Percentiles rank a stretch among this genome's conserved stretches.
Conservation (phyloP, 495 filamentous ascomycete genomes). For the Astrocystis sublimbata region DNA sequence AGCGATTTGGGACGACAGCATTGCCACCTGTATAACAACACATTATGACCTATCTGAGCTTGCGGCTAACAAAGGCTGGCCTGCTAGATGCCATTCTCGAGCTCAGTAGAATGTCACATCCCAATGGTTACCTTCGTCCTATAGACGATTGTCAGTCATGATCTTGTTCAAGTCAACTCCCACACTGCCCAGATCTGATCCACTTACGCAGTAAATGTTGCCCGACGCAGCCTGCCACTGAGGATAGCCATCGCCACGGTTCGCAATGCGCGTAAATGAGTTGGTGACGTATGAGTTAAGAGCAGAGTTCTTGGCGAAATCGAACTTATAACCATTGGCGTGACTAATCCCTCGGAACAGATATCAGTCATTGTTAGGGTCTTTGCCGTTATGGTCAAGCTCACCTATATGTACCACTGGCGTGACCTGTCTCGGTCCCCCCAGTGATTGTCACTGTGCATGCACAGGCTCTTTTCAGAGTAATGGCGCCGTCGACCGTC, state of each 20-base stretch:
- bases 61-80: too few species aligned
- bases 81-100: background rate
- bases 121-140: constrained; percentile 26
- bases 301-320: constrained; percentile 19
- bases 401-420: constrained; percentile 21
- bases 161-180: background rate
- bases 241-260: constrained; percentile 21
- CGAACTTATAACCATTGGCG: constrained; percentile 23
- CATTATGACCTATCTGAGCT: too few species aligned
- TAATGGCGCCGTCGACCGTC: constrained; percentile 19
- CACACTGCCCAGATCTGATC: background rate
- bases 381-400: background rate
- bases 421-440: constrained; percentile 24
- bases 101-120: constrained; percentile 21
- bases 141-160: background rate
- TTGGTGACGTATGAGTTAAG: constrained; percentile 22
- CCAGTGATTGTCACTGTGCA: constrained; percentile 24
- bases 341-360: background rate
- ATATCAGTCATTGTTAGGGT: background rate
- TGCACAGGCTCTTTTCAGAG: constrained; percentile 20
- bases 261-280: constrained; percentile 17
- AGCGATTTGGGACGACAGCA: too few species aligned
- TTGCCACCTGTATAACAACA: too few species aligned
- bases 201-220: constrained; percentile 22
- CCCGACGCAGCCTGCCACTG: constrained; percentile 23